A percentile compares a stretch with the other conserved stretches of the same genome.
phyloP scores from a whole-genome alignment of 2,329 filamentous ascomycete genomes.

The Epichloe gansuensis region DNA sequence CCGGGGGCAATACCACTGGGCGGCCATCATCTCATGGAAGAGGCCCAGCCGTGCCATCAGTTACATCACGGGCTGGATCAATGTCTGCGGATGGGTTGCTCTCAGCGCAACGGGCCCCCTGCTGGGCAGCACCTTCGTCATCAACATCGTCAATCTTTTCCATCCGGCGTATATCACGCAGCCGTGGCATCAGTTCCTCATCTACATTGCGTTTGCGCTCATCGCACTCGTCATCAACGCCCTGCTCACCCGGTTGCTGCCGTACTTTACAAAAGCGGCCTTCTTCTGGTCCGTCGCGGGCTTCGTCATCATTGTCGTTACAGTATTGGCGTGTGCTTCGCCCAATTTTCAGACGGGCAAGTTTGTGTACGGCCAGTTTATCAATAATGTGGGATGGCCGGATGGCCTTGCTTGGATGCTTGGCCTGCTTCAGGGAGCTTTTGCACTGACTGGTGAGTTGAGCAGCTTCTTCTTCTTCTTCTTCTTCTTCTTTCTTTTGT shows the following conservation, averaged over 20 bases:
- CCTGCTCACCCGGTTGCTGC: constrained; percentile 44
- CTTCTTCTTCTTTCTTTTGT: neutral
- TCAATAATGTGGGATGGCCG: constrained; percentile 59
- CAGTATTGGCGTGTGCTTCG: constrained; percentile 52
- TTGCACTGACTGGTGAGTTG: constrained; percentile 28
- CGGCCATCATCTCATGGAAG: constrained; percentile 49
- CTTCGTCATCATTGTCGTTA: constrained; percentile 59
- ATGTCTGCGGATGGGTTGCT: constrained; percentile 59
- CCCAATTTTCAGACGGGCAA: constrained; percentile 50
- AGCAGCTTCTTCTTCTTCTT: neutral
- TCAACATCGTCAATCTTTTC: constrained; percentile 52
- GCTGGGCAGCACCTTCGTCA: constrained; percentile 53
- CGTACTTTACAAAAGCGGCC: constrained; percentile 54
- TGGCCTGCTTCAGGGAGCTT: constrained; percentile 40
- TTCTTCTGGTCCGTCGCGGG: constrained; percentile 61
- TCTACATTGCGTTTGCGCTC: constrained; percentile 54
- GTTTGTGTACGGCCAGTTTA: constrained; percentile 56
- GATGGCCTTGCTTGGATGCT: constrained; percentile 50
- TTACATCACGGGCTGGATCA: constrained; percentile 64
- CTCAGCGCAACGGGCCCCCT: constrained; percentile 57
- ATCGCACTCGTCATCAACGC: constrained; percentile 53
- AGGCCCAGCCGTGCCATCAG: constrained; percentile 49
- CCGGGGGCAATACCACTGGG: constrained; percentile 61
- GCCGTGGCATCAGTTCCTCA: constrained; percentile 61
- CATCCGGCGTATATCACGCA: constrained; percentile 43